Evolutionary conservation across 192 early-diverging fungal species (phyloP), one percentile per base, ranked within the genome.

Genomic region (Backusella liffmaniae): DNA sequence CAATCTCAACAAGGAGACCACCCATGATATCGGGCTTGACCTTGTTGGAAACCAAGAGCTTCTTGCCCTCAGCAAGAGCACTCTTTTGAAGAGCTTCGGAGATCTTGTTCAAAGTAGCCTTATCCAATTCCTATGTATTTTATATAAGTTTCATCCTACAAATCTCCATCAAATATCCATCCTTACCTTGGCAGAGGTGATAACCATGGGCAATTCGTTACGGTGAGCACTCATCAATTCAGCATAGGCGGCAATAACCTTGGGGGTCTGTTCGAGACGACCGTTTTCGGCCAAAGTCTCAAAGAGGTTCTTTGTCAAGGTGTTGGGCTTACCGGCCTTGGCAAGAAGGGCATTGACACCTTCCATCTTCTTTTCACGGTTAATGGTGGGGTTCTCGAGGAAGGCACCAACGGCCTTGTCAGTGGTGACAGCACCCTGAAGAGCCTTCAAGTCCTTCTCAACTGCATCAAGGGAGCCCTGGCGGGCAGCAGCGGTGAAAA

Each of bases 1-100:
- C 96, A 84, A 97, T 88, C 85, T 99, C 97, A 70, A 99, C 92
- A 81, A 98, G 87, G 85, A 99, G 91, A 77, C 97, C 97, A 82
- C 97, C 97, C 73, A 99, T 82, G 79, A 99, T 94, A 83, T 88
- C 84, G 74, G 96, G 91, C 86, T 98, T 95, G 76, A 94, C 93
- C 92, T 94, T 95, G 90, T 92, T 95, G 80, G 89, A 87, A 73
- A 99, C 84, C 65, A 93, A 86, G 73, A 96, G 85, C 82, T 95
- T 96, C 86, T 95, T 90, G 80, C 91, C 84, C 82, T 91, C 88
- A 73, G 93, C 82, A 76, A 99, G 87, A 66, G 87, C 87, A 79
- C 91, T 91, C 88, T 95, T 96, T 66, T 74, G 73, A 36, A 83
- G 82, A 35, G 82, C 49, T 18, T 83, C 82, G 15, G 66, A 68